Base-by-base conservation (phyloP, 345 rosid genomes). In the Syzygium aqueum region DNA sequence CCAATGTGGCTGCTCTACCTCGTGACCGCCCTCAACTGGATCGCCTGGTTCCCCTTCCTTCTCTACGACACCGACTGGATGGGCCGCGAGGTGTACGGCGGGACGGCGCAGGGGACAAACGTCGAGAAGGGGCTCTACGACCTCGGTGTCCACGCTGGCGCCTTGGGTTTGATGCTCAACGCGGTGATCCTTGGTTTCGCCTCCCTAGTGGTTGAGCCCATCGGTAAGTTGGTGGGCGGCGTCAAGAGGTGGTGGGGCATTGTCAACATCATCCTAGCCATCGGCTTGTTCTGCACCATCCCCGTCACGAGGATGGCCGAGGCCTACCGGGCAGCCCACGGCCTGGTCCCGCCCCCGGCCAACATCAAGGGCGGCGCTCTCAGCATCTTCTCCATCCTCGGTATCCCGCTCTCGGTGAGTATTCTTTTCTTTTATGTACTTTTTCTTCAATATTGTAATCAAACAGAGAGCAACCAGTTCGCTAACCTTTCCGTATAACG, bases 331-430 rank as follows among this genome's bases (percentile, higher is more conserved):
- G 86, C 92, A 82, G 57, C 17, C 82, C 87, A 51, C 65, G 59
- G 85, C 52, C 53, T 54, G 3, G 84, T 86, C 61, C 53, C 86
- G 14, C 98, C 97, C 4, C 91, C 96, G 7, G 30, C 85, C 51
- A 91, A 91, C 21, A 84, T 97, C 63, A 92, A 92, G 86, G 92
- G 86, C 8, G 93, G 90, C n/a, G 97, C 98, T 17, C 89, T 97
- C 89, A 85, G 93, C 53, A 87, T 96, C 61, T 96, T 96, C 82
- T 91, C 98, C 2, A 86, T 95, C 21, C 63, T 95, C 88, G 99
- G 99, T 22, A 90, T 97, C 59, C 99, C 99, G 8, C 95, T 89
- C 51, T 93, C 99, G 40, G 99, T 97, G 87, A 92, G 94, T 52
- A 67, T 73, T 10, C 40, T 37, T 37, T 25, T 40, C 8, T 73